phyloP scores from a whole-genome alignment of 1,284 basidiomycete species.

The Macrocybe sp. region DNA sequence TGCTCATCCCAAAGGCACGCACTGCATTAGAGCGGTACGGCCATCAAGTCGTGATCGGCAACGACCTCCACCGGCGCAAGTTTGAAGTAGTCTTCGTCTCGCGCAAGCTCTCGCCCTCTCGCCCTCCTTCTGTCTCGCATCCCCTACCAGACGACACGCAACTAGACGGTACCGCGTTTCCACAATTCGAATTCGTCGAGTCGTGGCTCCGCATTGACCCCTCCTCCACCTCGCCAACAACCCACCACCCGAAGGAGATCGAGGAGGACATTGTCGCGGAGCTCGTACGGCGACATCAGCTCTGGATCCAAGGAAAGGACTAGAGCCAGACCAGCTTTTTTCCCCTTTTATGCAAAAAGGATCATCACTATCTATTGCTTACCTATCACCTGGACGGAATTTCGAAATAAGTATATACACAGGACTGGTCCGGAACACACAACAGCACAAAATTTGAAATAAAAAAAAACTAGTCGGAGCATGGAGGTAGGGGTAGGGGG shows the following conservation, averaged over 20 bases:
- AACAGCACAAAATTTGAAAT: too few species aligned
- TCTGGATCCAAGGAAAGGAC: slow-evolving; percentile 43
- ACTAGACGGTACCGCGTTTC: slow-evolving; percentile 2
- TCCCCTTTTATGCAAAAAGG: too few species aligned
- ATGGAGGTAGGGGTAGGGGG: too few species aligned
- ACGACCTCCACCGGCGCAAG: slow-evolving; percentile 88
- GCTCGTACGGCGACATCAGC: slow-evolving; percentile 68
- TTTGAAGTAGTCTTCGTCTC: slow-evolving; percentile 87
- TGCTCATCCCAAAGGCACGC: slow-evolving; percentile 90
- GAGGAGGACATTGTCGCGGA: slow-evolving; percentile 88
- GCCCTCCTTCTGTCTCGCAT: slow-evolving; percentile 15
- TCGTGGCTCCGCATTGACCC: slow-evolving; percentile 70
- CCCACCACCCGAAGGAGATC: slow-evolving; percentile 66
- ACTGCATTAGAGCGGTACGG: slow-evolving; percentile 90
- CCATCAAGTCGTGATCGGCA: slow-evolving; percentile 96
- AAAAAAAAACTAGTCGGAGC: too few species aligned
- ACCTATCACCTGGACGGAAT: too few species aligned
- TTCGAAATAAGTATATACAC: too few species aligned
- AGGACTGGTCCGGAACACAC: too few species aligned
- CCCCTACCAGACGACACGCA: neutral
- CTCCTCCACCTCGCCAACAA: slow-evolving; percentile 23
- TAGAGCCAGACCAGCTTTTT: too few species aligned
- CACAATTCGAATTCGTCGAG: slow-evolving; percentile 42
- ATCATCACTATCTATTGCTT: too few species aligned
- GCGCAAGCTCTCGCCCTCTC: slow-evolving; percentile 24